phyloP scores from a whole-genome alignment of 352 stramenopile genomes.

The Phytophthora idaei region DNA sequence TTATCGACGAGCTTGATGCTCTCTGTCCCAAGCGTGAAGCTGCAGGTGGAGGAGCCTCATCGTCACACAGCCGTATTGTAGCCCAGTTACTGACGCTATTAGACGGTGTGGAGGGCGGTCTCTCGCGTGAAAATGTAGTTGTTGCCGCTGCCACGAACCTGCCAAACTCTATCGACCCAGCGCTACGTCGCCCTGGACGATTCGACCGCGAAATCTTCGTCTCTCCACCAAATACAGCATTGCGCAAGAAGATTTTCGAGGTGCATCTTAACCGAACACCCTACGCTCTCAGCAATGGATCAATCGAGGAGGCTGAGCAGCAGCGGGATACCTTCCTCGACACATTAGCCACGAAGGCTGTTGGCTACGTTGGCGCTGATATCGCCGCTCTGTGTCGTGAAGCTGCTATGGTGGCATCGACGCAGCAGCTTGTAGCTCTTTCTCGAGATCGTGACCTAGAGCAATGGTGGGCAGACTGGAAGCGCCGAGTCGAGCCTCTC shows the following conservation, averaged over 20 bases:
- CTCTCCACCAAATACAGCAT: slow-evolving; percentile 42
- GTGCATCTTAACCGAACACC: slow-evolving; percentile 59
- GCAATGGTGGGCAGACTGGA: slow-evolving; percentile 68
- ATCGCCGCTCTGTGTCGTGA: slow-evolving; percentile 81
- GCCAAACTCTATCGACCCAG: slow-evolving; percentile 91
- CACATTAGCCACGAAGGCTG: slow-evolving; percentile 47
- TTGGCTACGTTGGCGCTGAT: slow-evolving; percentile 85
- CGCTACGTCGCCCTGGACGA: slow-evolving; percentile 73
- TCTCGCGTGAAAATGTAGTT: slow-evolving; percentile 84
- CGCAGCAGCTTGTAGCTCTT: slow-evolving; percentile 62
- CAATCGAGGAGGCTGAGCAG: slow-evolving; percentile 13
- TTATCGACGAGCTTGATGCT: slow-evolving; percentile 97
- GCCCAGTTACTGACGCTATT: slow-evolving; percentile 96
- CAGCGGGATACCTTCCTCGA: slow-evolving; percentile 43
- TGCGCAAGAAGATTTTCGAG: slow-evolving; percentile 68
- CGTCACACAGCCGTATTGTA: slow-evolving; percentile 84
- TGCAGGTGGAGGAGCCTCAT: slow-evolving; percentile 35
- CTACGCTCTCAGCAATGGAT: slow-evolving; percentile 29
- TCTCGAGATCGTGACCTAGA: slow-evolving; percentile 55
- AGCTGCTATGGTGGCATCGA: slow-evolving; percentile 69
- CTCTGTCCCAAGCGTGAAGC: slow-evolving; percentile 93
- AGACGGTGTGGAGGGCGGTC: slow-evolving; percentile 85
- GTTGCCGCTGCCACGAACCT: slow-evolving; percentile 95
- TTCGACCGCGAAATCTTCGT: slow-evolving; percentile 86
- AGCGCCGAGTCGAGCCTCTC: slow-evolving; percentile 45